Base-by-base conservation (phyloP, 768 basidiomycete genomes). In the Filobasidium wieringae region DNA sequence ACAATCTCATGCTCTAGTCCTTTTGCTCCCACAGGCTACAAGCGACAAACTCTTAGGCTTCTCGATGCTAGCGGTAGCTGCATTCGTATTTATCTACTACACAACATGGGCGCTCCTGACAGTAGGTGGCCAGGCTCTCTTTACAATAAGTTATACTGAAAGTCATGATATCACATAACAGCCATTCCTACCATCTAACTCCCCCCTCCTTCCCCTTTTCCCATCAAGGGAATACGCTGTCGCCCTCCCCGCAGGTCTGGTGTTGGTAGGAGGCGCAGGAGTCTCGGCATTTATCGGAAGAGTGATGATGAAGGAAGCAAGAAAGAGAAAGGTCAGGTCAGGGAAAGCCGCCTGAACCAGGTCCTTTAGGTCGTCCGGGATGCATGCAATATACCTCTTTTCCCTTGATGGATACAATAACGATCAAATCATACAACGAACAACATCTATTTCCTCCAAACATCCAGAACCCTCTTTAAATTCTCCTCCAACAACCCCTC, bases 201-300 rank as follows among this genome's bases (percentile, higher is more conserved):
- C 82, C 66, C 80, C 83, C 19, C 77, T 93, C 30, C 88, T 91
- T 62, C 63, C 68, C 40, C 83, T 81, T 74, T 96, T 97, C 72
- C 93, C 88, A 0, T 70, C 87, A 5, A 79, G 92, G 50, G 89
- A 95, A 77, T 96, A 91, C 89, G 92, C 89, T 9, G 78, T 96
- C 51, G 81, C 86, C 19, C 72, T 96, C 45, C 91, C 92, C 36
- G 85, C 87, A 2, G 80, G 88, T 72, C 76, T 92, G 51, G 80
- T 97, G 7, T 78, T 91, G 5, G 68, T 86, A 8, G 92, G 91
- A 6, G 75, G 95, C 34, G 78, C 83, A n/a, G 84, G 79, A 11
- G 85, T 96, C 37, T 87, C 87, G 11, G 67, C 79, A 36, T 89
- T 95, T 73, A 74, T 93, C n/a, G 87, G 85, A 4, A 77, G 74